Evolutionary conservation across 129 eudicot genomes (phyloP), one percentile per base, ranked within the genome.

Genomic region (Lonicera japonica): DNA sequence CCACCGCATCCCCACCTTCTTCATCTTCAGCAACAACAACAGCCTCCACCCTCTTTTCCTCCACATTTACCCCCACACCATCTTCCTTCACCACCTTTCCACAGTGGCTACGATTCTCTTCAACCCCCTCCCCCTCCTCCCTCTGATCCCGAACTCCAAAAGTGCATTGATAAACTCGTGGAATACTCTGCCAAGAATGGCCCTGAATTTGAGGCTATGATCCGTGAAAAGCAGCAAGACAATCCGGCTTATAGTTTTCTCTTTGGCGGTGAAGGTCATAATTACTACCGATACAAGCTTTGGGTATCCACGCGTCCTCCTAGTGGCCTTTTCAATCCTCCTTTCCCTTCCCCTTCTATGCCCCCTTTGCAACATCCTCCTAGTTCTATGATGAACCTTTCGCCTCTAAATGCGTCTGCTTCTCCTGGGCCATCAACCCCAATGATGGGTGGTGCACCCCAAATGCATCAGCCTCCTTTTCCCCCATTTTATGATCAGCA

Each of bases 161-260:
- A 88, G 69, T 84, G 96, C 54, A 94, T 94, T 12, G 99, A 94
- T 77, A 94, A 94, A 65, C 86, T 94, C 48, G 92, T 88, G 10
- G 95, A 94, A 53, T 94, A 94, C 68, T 81, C 95, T 20, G 89
- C 85, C 61, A 94, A 85, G 73, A 83, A 88, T 24, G 99, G 99
- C 22, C 99, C 96, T 11, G 99, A 88, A 50, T 94, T 94, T 61
- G 99, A 94, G 73, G 96, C 96, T 19, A 86, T 94, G 92, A 83
- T 94, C 56, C 96, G 99, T 50, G 92, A 88, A 67, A 88, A 87
- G 36, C 92, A 94, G 70, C 82, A 80, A 64, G 91, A 83, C 22
- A 94, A 88, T 61, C 99, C 96, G 12, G 91, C 83, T 65, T 94
- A 94, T 64, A 71, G 85, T 52, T 94, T 94, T 70, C 77, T 94